These are phyloP conservation scores for Candida michaelii DNA, from an alignment of 805 yeast genomes.

Conservation along the genomic window DNA sequence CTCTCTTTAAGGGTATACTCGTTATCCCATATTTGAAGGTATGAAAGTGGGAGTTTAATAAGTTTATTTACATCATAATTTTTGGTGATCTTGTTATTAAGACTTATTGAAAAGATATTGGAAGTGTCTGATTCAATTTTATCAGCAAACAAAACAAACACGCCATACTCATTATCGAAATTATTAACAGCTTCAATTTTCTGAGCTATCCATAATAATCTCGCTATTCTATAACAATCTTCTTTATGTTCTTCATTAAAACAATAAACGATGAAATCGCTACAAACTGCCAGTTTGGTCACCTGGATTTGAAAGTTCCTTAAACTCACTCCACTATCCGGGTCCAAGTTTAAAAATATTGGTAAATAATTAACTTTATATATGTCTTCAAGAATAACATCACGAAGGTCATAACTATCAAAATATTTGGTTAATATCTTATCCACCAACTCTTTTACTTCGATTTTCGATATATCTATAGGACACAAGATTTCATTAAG, in stretches of 20 bases:
- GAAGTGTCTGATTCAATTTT: neutral
- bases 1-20: slow-evolving; percentile 73
- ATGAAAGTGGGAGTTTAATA: slow-evolving; percentile 11
- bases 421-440: slow-evolving; percentile 17
- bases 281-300: slow-evolving; percentile 69
- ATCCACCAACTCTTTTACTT: slow-evolving; percentile 22
- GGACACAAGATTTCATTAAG: slow-evolving; percentile 54
- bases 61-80: slow-evolving; percentile 12
- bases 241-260: slow-evolving; percentile 30
- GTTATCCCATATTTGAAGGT: slow-evolving; percentile 51
- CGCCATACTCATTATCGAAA: slow-evolving; percentile 11
- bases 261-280: slow-evolving; percentile 79
- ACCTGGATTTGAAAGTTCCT: slow-evolving; percentile 87
- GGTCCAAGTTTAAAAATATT: slow-evolving; percentile 59
- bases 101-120: slow-evolving; percentile 5
- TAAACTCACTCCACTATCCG: slow-evolving; percentile 69
- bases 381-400: slow-evolving; percentile 41
- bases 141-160: slow-evolving; percentile 12
- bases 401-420: slow-evolving; percentile 19
- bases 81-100: slow-evolving; percentile 10
- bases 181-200: slow-evolving; percentile 17
- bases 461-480: slow-evolving; percentile 42
- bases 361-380: slow-evolving; percentile 47
- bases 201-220: slow-evolving; percentile 41
- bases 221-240: slow-evolving; percentile 22